Base-by-base conservation (phyloP, 768 basidiomycete genomes). In the Hirschioporus abietinus region DNA sequence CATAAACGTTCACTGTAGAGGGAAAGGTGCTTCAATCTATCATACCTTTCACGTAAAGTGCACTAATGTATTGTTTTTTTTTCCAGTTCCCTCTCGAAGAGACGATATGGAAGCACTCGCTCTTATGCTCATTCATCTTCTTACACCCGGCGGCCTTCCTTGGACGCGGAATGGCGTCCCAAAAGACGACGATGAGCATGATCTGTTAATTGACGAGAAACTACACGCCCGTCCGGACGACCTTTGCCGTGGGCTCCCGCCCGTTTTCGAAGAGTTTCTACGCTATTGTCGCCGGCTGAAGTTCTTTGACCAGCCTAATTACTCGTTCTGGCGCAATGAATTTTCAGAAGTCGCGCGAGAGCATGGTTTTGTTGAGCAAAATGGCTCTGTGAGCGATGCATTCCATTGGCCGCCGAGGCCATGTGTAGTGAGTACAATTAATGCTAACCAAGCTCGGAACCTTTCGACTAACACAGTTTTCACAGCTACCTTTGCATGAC, bases 121-220 rank as follows among this genome's bases (percentile, higher is more conserved):
- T 1, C 79, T 93, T 60, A 90, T 93, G 90, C 80, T 93, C 65
- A 90, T 93, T 65, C 91, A 93, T 72, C 81, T 93, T 26, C 80
- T 93, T 59, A 93, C 88, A 7, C 90, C 91, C 1, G 83, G 86
- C 18, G 91, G 91, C 9, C 83, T 93, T 25, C 77, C 84, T 20
- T 93, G 91, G 91, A 92, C 90, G 57, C 83, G 91, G 25, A 89
- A 89, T 68, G 91, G 91, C n/a, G 84, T 92, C 17, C 91, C 91
- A 8, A 89, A 88, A 70, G 86, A 86, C 7, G 83, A 87, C 24
- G 81, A 78, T 20, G 86, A 86, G 10, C 90, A 92, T 74, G 78
- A 83, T 30, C 81, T 79, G 2, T 76, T 93, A 18, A 91, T 87
- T 65, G 81, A 80, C n/a, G 86, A 84, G 66, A 93, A 93, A 73